phyloP scores from a whole-genome alignment of 1,284 basidiomycete genomes.

The Omphalotus olearius region DNA sequence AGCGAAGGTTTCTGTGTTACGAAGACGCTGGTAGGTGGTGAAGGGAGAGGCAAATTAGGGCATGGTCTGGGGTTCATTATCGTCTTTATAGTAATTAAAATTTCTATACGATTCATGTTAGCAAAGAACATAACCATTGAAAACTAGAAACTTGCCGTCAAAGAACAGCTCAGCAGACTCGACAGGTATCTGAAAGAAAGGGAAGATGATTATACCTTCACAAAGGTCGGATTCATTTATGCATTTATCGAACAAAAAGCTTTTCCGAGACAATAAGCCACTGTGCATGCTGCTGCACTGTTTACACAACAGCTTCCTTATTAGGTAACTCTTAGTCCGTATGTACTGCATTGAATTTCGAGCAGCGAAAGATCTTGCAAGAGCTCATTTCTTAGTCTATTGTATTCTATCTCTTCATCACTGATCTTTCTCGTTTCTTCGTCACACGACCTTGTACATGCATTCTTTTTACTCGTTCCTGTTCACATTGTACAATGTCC shows the following conservation, averaged over 20 bases:
- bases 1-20: conserved; percentile 4
- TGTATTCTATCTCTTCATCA: no score
- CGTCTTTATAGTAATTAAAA: conserved; percentile 2
- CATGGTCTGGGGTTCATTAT: neutral
- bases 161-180: conserved; percentile 8
- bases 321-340: no score
- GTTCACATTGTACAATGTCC: no score
- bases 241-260: conserved; percentile 8
- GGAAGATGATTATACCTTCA: neutral
- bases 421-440: no score
- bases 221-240: conserved; percentile 7
- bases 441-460: no score
- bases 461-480: no score
- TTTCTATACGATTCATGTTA: conserved; percentile 1
- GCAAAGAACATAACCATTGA: neutral
- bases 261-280: no score
- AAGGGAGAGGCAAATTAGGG: conserved; percentile 2
- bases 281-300: no score
- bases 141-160: conserved; percentile 9
- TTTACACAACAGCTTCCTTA: no score
- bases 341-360: no score
- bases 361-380: no score
- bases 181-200: neutral
- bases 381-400: no score
- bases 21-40: conserved; percentile 8